A percentile compares a stretch with the other conserved stretches of the same genome.
Evolutionary conservation across 148 eudicot species (phyloP).

Genomic region (Simmondsia chinensis): DNA sequence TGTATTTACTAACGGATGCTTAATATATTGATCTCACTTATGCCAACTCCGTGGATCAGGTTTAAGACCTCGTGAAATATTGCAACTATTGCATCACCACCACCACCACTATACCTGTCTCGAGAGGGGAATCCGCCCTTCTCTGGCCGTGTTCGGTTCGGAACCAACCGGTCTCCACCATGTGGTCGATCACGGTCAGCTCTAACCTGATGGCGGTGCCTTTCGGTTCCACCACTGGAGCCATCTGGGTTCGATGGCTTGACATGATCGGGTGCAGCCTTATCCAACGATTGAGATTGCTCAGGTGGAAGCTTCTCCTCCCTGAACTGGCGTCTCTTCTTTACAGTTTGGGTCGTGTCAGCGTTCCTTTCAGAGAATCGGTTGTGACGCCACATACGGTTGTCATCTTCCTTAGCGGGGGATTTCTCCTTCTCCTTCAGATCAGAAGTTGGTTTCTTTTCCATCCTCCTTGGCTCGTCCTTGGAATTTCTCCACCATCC

Average conservation of each 20-base stretch:
- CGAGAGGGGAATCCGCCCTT: conserved; percentile 29
- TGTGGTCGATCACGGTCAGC: conserved; percentile 32
- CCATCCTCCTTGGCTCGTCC: conserved; percentile 27
- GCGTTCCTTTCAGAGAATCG: conserved; percentile 33
- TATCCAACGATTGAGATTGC: conserved; percentile 19
- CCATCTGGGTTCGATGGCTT: conserved; percentile 15
- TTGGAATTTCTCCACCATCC: conserved; percentile 60
- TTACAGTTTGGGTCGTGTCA: conserved; percentile 32
- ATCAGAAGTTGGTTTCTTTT: conserved; percentile 21
- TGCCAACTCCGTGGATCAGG: too few relatives aligned
- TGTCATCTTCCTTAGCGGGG: conserved; percentile 30
- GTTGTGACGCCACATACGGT: conserved; percentile 55
- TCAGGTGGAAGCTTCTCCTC: conserved; percentile 52
- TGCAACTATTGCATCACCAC: too few relatives aligned
- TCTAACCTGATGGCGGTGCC: conserved; percentile 28
- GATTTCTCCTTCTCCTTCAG: conserved; percentile 25
- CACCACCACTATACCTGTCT: conserved; percentile 30
- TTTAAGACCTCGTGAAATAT: too few relatives aligned
- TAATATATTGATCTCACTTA: too few relatives aligned
- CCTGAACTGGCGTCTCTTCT: conserved; percentile 70
- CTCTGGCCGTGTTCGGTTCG: conserved; percentile 21
- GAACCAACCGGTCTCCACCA: conserved; percentile 22
- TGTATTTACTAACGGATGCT: too few relatives aligned
- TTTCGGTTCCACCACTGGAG: conserved; percentile 19
- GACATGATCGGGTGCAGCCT: conserved; percentile 21